These are phyloP conservation scores for Solanum chiquidenum DNA, from an alignment of 257 asterid genomes.

Conservation along the genomic window DNA sequence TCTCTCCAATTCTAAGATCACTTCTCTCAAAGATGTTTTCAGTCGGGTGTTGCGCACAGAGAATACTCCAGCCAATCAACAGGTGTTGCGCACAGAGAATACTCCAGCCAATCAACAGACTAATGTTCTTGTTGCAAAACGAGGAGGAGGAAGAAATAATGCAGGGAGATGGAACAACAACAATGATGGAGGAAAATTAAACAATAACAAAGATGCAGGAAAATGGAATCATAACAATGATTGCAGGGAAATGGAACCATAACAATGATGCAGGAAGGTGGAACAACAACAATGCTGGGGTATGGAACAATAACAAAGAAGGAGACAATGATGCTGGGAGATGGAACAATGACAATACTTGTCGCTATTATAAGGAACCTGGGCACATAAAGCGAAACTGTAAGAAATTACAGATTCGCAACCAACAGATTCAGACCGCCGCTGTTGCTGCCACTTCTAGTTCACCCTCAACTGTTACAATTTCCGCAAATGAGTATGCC, in stretches of 20 bases:
- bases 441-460: background rate
- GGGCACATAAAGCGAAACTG: background rate
- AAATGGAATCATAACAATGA: background rate
- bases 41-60: background rate
- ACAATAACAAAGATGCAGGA: background rate
- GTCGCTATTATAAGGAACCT: background rate
- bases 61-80: too few relatives aligned
- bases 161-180: background rate
- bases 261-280: background rate
- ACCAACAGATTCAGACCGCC: background rate
- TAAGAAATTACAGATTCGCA: background rate
- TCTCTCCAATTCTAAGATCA: background rate
- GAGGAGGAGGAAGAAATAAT: background rate
- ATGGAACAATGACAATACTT: background rate
- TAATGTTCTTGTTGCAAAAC: background rate
- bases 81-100: too few relatives aligned
- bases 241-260: too few relatives aligned
- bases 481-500: background rate
- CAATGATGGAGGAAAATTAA: background rate
- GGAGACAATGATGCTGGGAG: background rate
- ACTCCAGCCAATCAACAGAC: too few relatives aligned
- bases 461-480: background rate
- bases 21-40: background rate
- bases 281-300: background rate
- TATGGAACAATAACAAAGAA: background rate